These are phyloP conservation scores for Lentinula boryana DNA, from an alignment of 768 basidiomycete species.

Conservation along the genomic window DNA sequence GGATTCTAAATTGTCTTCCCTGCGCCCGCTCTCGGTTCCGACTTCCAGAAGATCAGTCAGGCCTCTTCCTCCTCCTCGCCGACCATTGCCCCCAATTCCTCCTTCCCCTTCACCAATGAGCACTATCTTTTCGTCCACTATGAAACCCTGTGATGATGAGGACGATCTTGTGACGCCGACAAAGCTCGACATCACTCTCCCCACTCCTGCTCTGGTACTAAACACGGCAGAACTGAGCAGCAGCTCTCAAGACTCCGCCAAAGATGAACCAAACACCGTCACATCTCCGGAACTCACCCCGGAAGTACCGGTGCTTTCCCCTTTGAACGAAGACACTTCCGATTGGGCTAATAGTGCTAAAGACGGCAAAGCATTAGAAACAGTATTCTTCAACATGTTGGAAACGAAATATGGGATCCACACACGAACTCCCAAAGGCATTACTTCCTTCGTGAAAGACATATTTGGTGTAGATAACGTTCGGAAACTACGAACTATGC, in stretches of 20 bases:
- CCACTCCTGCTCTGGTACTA: neutral
- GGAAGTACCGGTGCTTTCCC: neutral
- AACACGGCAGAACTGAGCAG: neutral
- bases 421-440: conserved; percentile 43
- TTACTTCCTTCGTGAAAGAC: conserved; percentile 36
- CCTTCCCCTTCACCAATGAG: neutral
- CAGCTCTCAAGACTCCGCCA: neutral
- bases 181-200: neutral
- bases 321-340: neutral
- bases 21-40: neutral
- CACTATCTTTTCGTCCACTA: neutral
- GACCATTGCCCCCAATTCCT: conserved; percentile 7
- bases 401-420: conserved; percentile 42
- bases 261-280: neutral
- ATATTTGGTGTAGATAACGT: conserved; percentile 47
- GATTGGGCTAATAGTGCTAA: conserved; percentile 33
- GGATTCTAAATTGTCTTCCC: neutral
- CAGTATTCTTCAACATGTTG: conserved; percentile 56
- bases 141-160: neutral
- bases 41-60: neutral
- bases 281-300: neutral
- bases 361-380: conserved; percentile 45
- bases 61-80: conserved; percentile 7
- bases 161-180: conserved; percentile 1
- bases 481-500: conserved; percentile 38